Evolutionary conservation across 148 eudicot species (phyloP).

Genomic region (Dysphania ambrosioides): DNA sequence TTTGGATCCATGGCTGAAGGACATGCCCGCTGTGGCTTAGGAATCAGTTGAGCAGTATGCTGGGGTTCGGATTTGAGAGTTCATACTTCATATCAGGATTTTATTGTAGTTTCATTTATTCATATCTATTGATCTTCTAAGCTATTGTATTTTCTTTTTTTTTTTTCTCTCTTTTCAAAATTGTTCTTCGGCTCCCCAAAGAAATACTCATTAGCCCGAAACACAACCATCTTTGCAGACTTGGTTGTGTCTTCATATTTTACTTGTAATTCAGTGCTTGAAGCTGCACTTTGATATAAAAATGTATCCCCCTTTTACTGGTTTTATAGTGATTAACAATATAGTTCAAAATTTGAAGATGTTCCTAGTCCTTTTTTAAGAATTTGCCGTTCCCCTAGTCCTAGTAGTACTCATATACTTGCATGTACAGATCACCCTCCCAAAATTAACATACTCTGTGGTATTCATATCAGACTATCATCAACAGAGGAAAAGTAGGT

Average conservation of each 20-base stretch:
- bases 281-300: background rate
- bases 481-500: too few species aligned
- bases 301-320: background rate
- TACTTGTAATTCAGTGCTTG: background rate
- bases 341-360: too few species aligned
- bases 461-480: too few species aligned
- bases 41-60: background rate
- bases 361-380: too few species aligned
- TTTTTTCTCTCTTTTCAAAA: background rate
- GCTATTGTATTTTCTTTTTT: background rate
- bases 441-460: too few species aligned
- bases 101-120: slow-evolving; percentile 9
- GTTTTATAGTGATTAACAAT: background rate
- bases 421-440: too few species aligned
- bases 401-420: too few species aligned
- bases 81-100: background rate
- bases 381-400: too few species aligned
- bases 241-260: slow-evolving; percentile 12
- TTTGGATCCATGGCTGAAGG: slow-evolving; percentile 75
- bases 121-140: background rate
- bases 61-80: background rate
- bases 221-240: background rate
- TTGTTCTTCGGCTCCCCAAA: background rate
- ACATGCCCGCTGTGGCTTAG: slow-evolving; percentile 59
- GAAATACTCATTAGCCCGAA: background rate